These are phyloP conservation scores for Leucoagaricus sp. DNA, from an alignment of 1,284 basidiomycete genomes.

Conservation along the genomic window DNA sequence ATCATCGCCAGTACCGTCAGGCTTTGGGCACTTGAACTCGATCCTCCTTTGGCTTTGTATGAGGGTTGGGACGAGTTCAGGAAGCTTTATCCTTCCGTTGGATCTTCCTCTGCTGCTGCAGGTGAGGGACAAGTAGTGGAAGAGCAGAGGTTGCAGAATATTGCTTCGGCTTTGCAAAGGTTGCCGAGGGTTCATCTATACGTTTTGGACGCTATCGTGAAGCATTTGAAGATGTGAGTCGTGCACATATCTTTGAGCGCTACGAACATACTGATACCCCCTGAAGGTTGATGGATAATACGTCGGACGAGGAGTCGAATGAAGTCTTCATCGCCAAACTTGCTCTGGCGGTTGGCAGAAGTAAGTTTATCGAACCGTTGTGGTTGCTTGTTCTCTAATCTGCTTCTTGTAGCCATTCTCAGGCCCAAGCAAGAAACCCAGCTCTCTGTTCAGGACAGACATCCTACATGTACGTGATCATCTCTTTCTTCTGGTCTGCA, in stretches of 20 bases:
- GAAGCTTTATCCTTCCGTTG: conserved; percentile 78
- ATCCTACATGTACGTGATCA: conserved; percentile 63
- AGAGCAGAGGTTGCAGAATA: conserved; percentile 64
- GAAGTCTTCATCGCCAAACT: conserved; percentile 86
- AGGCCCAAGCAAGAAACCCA: conserved; percentile 83
- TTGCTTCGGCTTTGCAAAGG: conserved; percentile 69
- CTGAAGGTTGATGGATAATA: conserved; percentile 69
- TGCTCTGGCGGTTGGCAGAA: conserved; percentile 82
- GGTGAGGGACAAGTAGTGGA: conserved; percentile 55
- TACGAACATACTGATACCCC: background rate
- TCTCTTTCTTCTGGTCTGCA: background rate
- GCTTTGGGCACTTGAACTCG: conserved; percentile 84
- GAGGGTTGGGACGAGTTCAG: conserved; percentile 91
- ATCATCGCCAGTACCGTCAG: conserved; percentile 85
- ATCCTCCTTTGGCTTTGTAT: conserved; percentile 80
- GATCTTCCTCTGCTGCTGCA: conserved; percentile 47
- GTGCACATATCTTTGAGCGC: conserved; percentile 1
- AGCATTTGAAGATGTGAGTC: conserved; percentile 76
- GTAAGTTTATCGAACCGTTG: conserved; percentile 47
- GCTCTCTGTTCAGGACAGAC: conserved; percentile 84
- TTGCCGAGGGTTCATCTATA: conserved; percentile 77
- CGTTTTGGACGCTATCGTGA: conserved; percentile 79
- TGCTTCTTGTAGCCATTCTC: conserved; percentile 60
- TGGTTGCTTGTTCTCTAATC: conserved; percentile 11
- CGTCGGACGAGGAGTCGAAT: conserved; percentile 67